These are phyloP conservation scores for Salinomyces thailandicus DNA, from an alignment of 2,329 filamentous ascomycete genomes.

Conservation along the genomic window DNA sequence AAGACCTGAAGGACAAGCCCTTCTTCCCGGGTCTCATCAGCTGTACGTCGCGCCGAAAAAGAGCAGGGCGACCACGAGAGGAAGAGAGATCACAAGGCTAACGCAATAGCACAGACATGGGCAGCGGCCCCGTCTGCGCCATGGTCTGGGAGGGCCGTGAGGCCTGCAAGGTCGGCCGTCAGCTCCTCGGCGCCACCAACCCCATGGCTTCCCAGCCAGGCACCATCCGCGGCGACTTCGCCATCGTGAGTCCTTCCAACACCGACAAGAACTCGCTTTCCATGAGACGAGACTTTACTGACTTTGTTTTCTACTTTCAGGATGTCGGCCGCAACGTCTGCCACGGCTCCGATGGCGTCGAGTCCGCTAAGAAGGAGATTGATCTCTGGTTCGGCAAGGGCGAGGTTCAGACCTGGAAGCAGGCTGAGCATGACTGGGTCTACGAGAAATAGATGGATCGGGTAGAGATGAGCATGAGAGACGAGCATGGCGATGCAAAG, in stretches of 20 bases:
- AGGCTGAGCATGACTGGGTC: slow-evolving; percentile 80
- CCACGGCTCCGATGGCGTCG: slow-evolving; percentile 97
- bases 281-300: neutral
- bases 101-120: slow-evolving; percentile 64
- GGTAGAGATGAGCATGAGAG: neutral
- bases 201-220: slow-evolving; percentile 86
- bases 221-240: slow-evolving; percentile 94
- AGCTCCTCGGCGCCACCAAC: slow-evolving; percentile 97
- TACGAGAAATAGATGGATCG: slow-evolving; percentile 67
- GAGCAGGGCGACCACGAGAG: neutral
- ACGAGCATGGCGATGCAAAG: too few relatives aligned
- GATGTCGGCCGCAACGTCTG: slow-evolving; percentile 96
- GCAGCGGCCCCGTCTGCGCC: slow-evolving; percentile 89
- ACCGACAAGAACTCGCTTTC: neutral
- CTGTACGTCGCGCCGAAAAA: slow-evolving; percentile 52
- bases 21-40: slow-evolving; percentile 93
- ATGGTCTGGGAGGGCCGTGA: slow-evolving; percentile 99
- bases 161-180: slow-evolving; percentile 96
- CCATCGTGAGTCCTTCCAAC: slow-evolving; percentile 45
- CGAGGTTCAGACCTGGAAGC: slow-evolving; percentile 79
- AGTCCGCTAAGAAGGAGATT: slow-evolving; percentile 99
- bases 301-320: slow-evolving; percentile 22
- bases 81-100: slow-evolving; percentile 4
- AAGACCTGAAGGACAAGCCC: slow-evolving; percentile 82
- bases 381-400: slow-evolving; percentile 91